A percentile compares a stretch with the other conserved stretches of the same genome.
Evolutionary conservation across 805 yeast genomes (phyloP).

Genomic region (Ogataea glucozyma): DNA sequence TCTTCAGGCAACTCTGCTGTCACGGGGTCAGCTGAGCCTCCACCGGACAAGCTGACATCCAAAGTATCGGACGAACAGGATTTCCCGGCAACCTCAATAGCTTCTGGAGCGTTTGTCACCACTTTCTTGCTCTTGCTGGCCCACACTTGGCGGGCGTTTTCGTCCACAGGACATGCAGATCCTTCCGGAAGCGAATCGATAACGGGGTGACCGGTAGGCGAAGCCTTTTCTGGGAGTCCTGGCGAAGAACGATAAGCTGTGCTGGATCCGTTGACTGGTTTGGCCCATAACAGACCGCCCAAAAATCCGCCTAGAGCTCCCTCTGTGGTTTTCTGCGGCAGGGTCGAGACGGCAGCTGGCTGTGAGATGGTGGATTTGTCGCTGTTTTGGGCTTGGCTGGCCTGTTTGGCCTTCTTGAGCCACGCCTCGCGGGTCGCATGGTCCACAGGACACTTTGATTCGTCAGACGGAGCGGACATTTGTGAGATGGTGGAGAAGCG

Average conservation of each 20-base stretch:
- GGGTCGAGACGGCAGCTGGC: background rate
- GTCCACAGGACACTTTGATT: conserved; percentile 66
- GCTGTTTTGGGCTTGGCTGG: background rate
- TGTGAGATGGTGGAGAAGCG: background rate
- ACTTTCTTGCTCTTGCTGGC: conserved; percentile 11
- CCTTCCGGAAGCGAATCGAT: conserved; percentile 18
- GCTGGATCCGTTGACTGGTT: too few species aligned
- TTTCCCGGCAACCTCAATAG: conserved; percentile 38
- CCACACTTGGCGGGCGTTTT: conserved; percentile 39
- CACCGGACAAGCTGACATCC: too few species aligned
- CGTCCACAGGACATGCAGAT: conserved; percentile 42
- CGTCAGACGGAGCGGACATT: conserved; percentile 24
- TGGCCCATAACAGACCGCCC: conserved; percentile 26
- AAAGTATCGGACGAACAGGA: conserved; percentile 49
- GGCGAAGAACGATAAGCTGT: too few species aligned
- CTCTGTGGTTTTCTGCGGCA: background rate
- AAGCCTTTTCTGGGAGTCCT: too few species aligned
- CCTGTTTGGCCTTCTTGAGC: conserved; percentile 36
- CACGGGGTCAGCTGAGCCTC: too few species aligned
- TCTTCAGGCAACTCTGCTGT: conserved; percentile 56
- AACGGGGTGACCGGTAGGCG: conserved; percentile 10
- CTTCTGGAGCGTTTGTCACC: conserved; percentile 33
- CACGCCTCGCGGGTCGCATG: conserved; percentile 60
- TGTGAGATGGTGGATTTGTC: background rate
- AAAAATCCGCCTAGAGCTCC: conserved; percentile 1